A percentile compares a stretch with the other conserved stretches of the same genome.
Conservation (phyloP, 2,329 filamentous ascomycete species). For the Pseudocercospora eumusae region DNA sequence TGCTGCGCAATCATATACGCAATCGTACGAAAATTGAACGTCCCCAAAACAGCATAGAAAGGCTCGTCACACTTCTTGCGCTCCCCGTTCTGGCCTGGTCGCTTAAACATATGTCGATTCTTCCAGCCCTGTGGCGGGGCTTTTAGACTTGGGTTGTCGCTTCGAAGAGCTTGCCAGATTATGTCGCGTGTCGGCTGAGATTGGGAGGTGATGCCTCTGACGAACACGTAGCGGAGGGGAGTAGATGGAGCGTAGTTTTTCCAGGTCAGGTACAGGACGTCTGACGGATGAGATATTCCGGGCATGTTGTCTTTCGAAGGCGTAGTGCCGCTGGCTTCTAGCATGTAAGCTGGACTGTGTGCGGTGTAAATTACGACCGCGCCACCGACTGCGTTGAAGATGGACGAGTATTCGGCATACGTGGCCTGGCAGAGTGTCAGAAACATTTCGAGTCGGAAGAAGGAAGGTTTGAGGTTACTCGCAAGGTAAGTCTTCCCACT, state of each 20-base stretch:
- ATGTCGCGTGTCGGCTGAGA: not conserved
- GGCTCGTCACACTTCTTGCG: not conserved
- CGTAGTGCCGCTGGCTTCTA: not conserved
- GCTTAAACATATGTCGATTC: not conserved
- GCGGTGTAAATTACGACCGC: not conserved
- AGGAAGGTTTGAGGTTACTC: no score
- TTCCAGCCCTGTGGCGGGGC: not conserved
- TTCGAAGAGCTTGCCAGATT: not conserved
- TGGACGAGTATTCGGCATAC: not conserved
- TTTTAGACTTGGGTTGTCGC: not conserved
- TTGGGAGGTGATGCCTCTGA: not conserved
- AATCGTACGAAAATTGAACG: not conserved
- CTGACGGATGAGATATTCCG: not conserved
- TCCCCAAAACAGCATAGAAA: conserved; percentile 1
- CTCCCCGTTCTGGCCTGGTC: not conserved
- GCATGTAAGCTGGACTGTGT: not conserved
- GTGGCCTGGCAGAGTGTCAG: not conserved
- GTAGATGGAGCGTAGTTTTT: no score
- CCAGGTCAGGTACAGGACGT: not conserved
- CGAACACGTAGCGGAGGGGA: not conserved
- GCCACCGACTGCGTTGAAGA: not conserved
- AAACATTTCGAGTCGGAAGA: not conserved
- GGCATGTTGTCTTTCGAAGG: not conserved
- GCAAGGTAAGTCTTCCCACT: not conserved
- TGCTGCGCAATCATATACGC: conserved; percentile 4